phyloP scores from a whole-genome alignment of 768 basidiomycete genomes.

The Chlorophyllum brunneum region DNA sequence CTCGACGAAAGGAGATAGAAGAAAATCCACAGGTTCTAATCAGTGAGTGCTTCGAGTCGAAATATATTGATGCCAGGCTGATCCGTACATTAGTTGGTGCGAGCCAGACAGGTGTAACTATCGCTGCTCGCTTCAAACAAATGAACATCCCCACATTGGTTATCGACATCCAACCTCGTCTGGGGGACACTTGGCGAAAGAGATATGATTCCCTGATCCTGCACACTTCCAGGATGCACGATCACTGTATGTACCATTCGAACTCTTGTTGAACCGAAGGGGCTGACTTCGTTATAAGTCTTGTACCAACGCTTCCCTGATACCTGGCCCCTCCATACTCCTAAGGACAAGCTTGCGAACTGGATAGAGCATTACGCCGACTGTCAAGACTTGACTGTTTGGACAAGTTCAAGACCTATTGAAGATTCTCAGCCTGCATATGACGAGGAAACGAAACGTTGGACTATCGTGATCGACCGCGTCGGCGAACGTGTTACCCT shows the following conservation, averaged over 20 bases:
- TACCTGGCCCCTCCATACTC: constrained; percentile 2
- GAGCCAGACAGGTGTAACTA: not conserved
- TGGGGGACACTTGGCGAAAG: constrained; percentile 7
- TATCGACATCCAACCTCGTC: constrained; percentile 1
- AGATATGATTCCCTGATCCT: constrained; percentile 7
- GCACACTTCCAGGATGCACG: constrained; percentile 6
- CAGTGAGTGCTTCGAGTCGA: too few species aligned
- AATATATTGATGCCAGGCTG: not conserved
- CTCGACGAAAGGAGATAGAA: not conserved
- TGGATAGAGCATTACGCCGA: constrained; percentile 12
- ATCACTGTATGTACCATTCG: constrained; percentile 3
- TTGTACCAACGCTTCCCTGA: constrained; percentile 5
- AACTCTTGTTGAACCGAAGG: not conserved
- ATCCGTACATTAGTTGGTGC: constrained; percentile 4
- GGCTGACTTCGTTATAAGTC: not conserved
- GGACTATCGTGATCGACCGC: constrained; percentile 2
- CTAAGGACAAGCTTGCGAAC: constrained; percentile 10
- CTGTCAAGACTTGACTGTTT: constrained; percentile 6
- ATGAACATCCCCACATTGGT: constrained; percentile 8
- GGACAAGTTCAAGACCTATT: constrained; percentile 1
- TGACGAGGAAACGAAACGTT: not conserved
- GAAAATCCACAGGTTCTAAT: constrained; percentile 4
- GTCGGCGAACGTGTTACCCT: constrained; percentile 4
- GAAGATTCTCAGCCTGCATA: not conserved
- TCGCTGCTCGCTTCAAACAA: constrained; percentile 11